Conservation (phyloP, 2,329 filamentous ascomycete genomes). For the Monosporascus sp. region DNA sequence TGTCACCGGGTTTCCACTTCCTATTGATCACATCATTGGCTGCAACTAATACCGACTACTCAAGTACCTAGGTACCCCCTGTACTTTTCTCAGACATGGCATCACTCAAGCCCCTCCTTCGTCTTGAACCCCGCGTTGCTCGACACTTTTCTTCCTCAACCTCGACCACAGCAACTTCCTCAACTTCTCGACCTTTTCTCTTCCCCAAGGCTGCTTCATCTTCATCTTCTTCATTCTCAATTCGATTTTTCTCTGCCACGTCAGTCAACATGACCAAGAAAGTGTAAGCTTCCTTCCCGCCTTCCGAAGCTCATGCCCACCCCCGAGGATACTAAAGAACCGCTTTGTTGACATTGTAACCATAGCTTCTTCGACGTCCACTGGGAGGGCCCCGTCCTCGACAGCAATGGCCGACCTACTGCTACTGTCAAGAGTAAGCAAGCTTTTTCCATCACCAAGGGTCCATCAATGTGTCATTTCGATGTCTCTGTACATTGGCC, state of each 20-base stretch:
- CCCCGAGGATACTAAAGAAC: background rate
- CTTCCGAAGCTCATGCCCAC: background rate
- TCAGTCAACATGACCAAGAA: slow-evolving; percentile 70
- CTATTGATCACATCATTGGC: background rate
- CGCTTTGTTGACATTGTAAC: background rate
- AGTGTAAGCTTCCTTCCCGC: slow-evolving; percentile 49
- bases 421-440: slow-evolving; percentile 53
- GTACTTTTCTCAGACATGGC: background rate
- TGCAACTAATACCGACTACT: background rate
- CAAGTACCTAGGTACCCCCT: background rate
- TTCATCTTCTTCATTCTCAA: slow-evolving; percentile 25
- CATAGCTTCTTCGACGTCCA: slow-evolving; percentile 64
- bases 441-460: slow-evolving; percentile 7
- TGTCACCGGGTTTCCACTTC: background rate
- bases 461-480: background rate
- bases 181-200: slow-evolving; percentile 31
- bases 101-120: slow-evolving; percentile 14
- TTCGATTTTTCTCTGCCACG: slow-evolving; percentile 51
- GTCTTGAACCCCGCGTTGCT: slow-evolving; percentile 15
- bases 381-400: slow-evolving; percentile 68
- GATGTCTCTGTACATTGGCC: background rate
- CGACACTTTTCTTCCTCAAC: slow-evolving; percentile 13
- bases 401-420: slow-evolving; percentile 53
- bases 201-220: slow-evolving; percentile 31
- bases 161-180: slow-evolving; percentile 24